Evolutionary conservation across 345 rosid genomes (phyloP).

Genomic region (Psidium guajava): DNA sequence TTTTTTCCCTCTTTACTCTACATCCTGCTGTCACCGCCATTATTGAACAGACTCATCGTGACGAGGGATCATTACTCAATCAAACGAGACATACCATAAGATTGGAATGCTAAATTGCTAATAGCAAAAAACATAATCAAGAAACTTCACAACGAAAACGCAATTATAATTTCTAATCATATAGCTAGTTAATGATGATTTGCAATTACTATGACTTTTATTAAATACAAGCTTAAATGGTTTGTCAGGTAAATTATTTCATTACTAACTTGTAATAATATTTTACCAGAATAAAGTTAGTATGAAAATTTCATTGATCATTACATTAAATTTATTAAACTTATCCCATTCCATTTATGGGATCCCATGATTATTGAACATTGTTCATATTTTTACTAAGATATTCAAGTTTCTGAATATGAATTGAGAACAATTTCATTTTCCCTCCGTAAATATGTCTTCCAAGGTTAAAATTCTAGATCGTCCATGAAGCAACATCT

Average conservation of each 20-base stretch:
- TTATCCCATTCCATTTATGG: background rate
- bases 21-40: too few species aligned
- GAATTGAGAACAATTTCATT: background rate
- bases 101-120: background rate
- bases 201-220: accelerated
- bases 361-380: background rate
- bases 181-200: background rate
- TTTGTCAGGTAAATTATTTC: background rate
- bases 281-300: background rate
- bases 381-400: background rate
- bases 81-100: background rate
- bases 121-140: background rate
- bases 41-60: background rate
- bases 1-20: background rate
- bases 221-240: background rate
- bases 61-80: background rate
- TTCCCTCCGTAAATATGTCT: background rate
- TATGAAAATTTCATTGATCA: background rate
- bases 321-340: background rate
- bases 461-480: background rate
- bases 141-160: background rate
- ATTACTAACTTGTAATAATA: background rate
- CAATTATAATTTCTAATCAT: background rate
- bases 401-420: background rate
- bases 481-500: background rate